Evolutionary conservation across 371 early-diverging fungal genomes (phyloP).

Genomic region (Mucor piriformis): DNA sequence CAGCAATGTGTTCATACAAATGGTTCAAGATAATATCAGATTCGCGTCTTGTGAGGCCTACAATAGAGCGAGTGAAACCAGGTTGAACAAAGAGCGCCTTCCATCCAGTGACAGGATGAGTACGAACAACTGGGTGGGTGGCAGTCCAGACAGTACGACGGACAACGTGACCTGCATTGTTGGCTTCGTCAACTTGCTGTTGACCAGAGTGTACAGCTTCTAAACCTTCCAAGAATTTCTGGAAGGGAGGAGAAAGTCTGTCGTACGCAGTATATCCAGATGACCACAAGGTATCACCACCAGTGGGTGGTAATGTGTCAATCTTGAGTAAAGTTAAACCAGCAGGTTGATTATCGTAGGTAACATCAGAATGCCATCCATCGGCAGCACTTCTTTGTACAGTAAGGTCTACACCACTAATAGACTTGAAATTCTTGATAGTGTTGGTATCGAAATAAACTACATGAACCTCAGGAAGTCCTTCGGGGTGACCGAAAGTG

Average conservation of each 20-base stretch:
- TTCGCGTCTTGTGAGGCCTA: slow-evolving; percentile 55
- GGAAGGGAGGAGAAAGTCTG: slow-evolving; percentile 59
- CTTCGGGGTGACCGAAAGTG: slow-evolving; percentile 38
- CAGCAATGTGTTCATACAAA: slow-evolving; percentile 41
- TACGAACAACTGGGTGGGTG: slow-evolving; percentile 64
- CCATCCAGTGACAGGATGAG: slow-evolving; percentile 75
- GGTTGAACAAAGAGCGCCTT: slow-evolving; percentile 65
- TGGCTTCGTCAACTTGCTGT: slow-evolving; percentile 45
- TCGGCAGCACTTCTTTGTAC: slow-evolving; percentile 17
- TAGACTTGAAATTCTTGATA: not conserved
- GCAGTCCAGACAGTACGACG: slow-evolving; percentile 50
- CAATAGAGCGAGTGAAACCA: slow-evolving; percentile 62
- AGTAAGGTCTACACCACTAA: not conserved
- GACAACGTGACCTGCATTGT: slow-evolving; percentile 35
- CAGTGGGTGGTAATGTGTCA: slow-evolving; percentile 53
- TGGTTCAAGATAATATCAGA: slow-evolving; percentile 59
- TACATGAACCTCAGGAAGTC: slow-evolving; percentile 34
- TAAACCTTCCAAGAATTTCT: slow-evolving; percentile 61
- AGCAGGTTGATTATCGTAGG: slow-evolving; percentile 62
- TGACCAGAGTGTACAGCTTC: slow-evolving; percentile 65
- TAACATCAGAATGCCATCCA: slow-evolving; percentile 61
- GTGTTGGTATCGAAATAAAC: slow-evolving; percentile 34
- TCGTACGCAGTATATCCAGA: slow-evolving; percentile 65
- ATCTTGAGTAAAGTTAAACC: slow-evolving; percentile 61
- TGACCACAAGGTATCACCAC: slow-evolving; percentile 66